phyloP scores from a whole-genome alignment of 2,329 filamentous ascomycete genomes.

The Knufia fluminis region DNA sequence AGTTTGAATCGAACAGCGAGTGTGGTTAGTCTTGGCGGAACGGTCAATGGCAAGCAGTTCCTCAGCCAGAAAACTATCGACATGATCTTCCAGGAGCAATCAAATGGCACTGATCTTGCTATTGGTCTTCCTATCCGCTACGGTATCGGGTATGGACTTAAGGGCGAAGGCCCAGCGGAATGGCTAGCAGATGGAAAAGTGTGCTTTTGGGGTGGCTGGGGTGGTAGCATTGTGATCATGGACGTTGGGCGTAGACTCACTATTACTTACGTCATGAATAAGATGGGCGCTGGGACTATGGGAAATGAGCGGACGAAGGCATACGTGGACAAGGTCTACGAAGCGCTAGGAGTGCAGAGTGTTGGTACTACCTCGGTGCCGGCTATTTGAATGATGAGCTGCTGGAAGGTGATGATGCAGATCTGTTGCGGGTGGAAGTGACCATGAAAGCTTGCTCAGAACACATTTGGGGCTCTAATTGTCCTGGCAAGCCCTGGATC shows the following conservation, averaged over 20 bases:
- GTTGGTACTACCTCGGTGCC: too few relatives aligned
- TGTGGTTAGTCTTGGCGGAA: slow-evolving; percentile 28
- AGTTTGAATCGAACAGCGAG: slow-evolving; percentile 36
- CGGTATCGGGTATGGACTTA: slow-evolving; percentile 36
- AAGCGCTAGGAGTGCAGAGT: slow-evolving; percentile 8
- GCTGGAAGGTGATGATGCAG: too few relatives aligned
- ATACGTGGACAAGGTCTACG: slow-evolving; percentile 29
- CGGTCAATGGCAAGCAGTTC: slow-evolving; percentile 28
- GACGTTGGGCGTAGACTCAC: slow-evolving; percentile 37
- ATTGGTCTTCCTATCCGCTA: slow-evolving; percentile 29
- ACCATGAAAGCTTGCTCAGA: too few relatives aligned
- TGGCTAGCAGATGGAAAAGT: slow-evolving; percentile 28
- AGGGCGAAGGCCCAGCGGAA: slow-evolving; percentile 23
- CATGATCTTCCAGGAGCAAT: slow-evolving; percentile 38
- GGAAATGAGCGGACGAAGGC: slow-evolving; percentile 25
- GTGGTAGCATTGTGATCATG: slow-evolving; percentile 37
- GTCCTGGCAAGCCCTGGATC: too few relatives aligned
- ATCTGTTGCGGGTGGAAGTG: too few relatives aligned
- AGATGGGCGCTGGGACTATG: slow-evolving; percentile 29
- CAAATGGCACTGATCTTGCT: slow-evolving; percentile 34
- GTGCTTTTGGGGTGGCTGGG: slow-evolving; percentile 40
- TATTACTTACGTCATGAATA: slow-evolving; percentile 40
- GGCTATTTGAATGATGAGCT: too few relatives aligned
- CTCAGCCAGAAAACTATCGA: slow-evolving; percentile 37
- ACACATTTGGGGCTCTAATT: too few relatives aligned